Conservation (phyloP, 2,329 filamentous ascomycete genomes). For the Lecanoromycetidae sp. region DNA sequence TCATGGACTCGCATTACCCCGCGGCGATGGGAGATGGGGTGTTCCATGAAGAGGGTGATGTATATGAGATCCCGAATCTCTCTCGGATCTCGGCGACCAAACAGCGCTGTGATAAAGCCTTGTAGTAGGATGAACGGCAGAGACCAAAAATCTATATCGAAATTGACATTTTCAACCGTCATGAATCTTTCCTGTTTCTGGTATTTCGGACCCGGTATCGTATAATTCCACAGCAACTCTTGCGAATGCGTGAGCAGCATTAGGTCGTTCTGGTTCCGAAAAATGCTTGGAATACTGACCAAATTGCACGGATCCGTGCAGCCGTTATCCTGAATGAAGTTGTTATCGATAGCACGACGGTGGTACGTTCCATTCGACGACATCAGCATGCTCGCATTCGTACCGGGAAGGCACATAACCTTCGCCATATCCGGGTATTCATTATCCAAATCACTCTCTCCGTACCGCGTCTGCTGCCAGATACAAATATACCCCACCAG, state of each 20-base stretch:
- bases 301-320: constrained; percentile 20
- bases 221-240: constrained; percentile 1
- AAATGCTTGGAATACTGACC: constrained; percentile 19
- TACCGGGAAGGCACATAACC: constrained; percentile 7
- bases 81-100: constrained; percentile 3
- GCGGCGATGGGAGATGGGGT: not conserved
- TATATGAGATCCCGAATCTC: constrained; percentile 11
- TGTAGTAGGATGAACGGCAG: constrained; percentile 11
- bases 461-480: not conserved
- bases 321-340: constrained; percentile 23
- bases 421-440: constrained; percentile 11
- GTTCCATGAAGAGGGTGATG: constrained; percentile 8
- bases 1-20: not conserved
- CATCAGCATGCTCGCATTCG: constrained; percentile 2
- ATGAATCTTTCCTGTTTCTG: not conserved
- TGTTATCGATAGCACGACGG: constrained; percentile 12
- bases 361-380: constrained; percentile 1
- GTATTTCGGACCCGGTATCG: not conserved
- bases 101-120: constrained; percentile 11
- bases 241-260: not conserved
- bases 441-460: not conserved
- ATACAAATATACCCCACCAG: constrained; percentile 7
- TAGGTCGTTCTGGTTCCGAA: constrained; percentile 15
- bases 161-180: not conserved
- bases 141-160: not conserved